Percentiles rank a stretch among this genome's conserved stretches.
Conservation (phyloP, 2,329 filamentous ascomycete genomes). For the Aspergillus sp. region DNA sequence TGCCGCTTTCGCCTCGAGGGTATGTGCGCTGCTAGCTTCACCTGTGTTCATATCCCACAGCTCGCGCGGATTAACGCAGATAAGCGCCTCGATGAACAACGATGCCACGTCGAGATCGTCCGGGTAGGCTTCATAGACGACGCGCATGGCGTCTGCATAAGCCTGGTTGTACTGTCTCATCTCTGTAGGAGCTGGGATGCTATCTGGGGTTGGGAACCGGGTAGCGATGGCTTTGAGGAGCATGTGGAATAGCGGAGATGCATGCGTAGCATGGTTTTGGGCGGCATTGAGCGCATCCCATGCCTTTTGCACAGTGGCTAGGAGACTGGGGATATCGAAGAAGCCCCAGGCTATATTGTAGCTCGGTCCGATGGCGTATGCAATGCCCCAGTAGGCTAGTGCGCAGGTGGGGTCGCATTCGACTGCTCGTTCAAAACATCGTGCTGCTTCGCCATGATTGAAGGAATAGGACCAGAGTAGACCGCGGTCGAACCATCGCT, state of each 20-base stretch:
- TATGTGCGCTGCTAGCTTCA: conserved; percentile 56
- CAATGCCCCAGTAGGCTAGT: conserved; percentile 44
- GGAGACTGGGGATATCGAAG: conserved; percentile 65
- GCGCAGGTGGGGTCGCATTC: conserved; percentile 35
- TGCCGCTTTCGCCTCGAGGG: conserved; percentile 49
- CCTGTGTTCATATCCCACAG: conserved; percentile 63
- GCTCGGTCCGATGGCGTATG: conserved; percentile 72
- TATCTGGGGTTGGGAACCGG: conserved; percentile 34
- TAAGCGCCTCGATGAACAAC: conserved; percentile 64
- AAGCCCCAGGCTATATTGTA: conserved; percentile 76
- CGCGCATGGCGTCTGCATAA: conserved; percentile 63
- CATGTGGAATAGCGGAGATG: background rate
- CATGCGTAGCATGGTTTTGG: background rate
- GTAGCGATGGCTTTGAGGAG: conserved; percentile 22
- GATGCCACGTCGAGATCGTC: conserved; percentile 62
- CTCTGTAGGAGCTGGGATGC: conserved; percentile 47
- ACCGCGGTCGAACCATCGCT: conserved; percentile 43
- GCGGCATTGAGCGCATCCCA: too few species aligned
- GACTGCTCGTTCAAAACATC: conserved; percentile 38
- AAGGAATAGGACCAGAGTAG: conserved; percentile 44
- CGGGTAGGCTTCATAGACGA: conserved; percentile 53
- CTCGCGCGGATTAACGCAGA: conserved; percentile 65
- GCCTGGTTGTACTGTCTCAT: conserved; percentile 55
- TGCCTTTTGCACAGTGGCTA: conserved; percentile 38
- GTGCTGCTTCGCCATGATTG: conserved; percentile 41